phyloP scores from a whole-genome alignment of 202 grass and related monocot genomes.

The Schoenoplectus tabernaemontani region DNA sequence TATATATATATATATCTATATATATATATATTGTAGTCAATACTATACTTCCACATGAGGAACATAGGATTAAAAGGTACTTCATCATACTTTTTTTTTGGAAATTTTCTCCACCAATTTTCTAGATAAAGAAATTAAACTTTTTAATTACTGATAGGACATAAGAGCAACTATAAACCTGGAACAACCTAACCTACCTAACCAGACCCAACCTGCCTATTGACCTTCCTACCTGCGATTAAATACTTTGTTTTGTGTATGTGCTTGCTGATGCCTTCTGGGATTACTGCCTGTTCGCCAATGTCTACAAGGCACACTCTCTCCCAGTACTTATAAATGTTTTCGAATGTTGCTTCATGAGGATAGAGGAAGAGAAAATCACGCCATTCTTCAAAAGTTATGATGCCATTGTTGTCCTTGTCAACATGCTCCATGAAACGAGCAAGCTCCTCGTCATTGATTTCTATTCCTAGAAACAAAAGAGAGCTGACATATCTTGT shows the following conservation, averaged over 20 bases:
- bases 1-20: no score
- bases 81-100: no score
- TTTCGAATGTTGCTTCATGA: conserved; percentile 79
- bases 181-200: conserved; percentile 11
- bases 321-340: conserved; percentile 92
- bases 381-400: conserved; percentile 92
- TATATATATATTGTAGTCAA: no score
- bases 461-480: conserved; percentile 68
- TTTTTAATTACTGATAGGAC: background rate
- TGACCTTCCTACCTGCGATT: conserved; percentile 40
- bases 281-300: conserved; percentile 70
- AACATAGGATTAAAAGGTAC: no score
- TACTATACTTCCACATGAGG: no score
- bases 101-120: background rate
- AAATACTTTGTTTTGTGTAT: conserved; percentile 64
- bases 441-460: conserved; percentile 73
- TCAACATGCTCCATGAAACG: conserved; percentile 84
- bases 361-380: conserved; percentile 91
- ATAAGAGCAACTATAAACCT: background rate
- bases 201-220: background rate
- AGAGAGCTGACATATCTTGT: conserved; percentile 28
- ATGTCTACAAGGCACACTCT: conserved; percentile 83
- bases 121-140: background rate
- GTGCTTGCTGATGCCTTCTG: conserved; percentile 73
- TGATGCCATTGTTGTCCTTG: conserved; percentile 91